Evolutionary conservation across 257 asterid species (phyloP), one percentile per base, ranked within the genome.

Genomic region (Solanum tarijense): DNA sequence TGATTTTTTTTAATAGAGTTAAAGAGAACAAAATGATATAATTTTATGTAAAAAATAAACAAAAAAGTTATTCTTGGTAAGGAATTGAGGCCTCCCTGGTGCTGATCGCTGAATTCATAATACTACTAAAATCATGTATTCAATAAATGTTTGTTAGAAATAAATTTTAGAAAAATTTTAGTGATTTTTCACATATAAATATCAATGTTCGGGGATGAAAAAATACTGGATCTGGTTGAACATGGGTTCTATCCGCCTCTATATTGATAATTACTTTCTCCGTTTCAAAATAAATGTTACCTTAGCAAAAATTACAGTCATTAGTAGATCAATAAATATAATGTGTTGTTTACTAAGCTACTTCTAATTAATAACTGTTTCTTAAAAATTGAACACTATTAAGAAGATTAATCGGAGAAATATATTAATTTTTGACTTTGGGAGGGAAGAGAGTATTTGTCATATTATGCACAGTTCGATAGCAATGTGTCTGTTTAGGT

Each of bases 401-500:
- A 65, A 65, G 0, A 62, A 5, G 7, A 65, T 65, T 52, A 58
- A 58, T 21, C 0, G 5, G 5, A 58, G 10, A 21, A 58, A 21
- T 23, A 8, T 23, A 8, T 25, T 62, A n/a, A n/a, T 62, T n/a
- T 62, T 65, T 65, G 29, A 62, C 27, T n/a, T 62, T n/a, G 31
- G 29, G 31, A 23, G 14, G 71, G 31, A 62, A n/a, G 31, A 5
- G 7, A 23, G 31, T 65, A 25, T 68, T 88, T 88, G 89, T 83
- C 93, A 86, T 90, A 89, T 90, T 18, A 48, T 48, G 60, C 9
- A 48, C 88, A 91, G 93, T 84, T 88, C 46, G 86, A 23, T 87
- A 72, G 88, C 36, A 4, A 27, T 27, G 52, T 91, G 88, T 89
- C 90, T 83, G 60, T 89, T 91, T 89, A 83, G 88, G 92, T 89